Base-by-base conservation (phyloP, 176 grass and related monocot genomes). In the barley (Hordeum vulgare) region DNA sequence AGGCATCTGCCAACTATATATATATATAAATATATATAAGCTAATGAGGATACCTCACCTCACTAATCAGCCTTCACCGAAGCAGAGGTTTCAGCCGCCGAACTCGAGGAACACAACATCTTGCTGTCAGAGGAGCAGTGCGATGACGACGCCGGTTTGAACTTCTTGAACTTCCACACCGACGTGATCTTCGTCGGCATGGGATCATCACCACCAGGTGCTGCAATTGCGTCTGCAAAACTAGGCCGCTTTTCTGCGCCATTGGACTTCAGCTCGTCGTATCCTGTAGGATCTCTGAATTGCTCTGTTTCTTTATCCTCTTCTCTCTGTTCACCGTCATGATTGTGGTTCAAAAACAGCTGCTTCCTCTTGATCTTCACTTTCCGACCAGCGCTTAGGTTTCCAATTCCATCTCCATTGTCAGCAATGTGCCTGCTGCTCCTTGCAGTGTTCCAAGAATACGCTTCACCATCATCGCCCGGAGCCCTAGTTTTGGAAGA, bases 91-190 rank as follows among this genome's bases (percentile, higher is more conserved):
- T 84, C 86, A 61, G 88, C 56, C 40, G 79, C 57, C 1, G 84
- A 89, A 29, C 81, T 44, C 29, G 83, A 69, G 70, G 90, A 79
- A 75, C 90, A 88, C 35, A 97, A 81, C 61, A 90, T 85, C 73
- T 97, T 94, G 31, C 47, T 83, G 76, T 97, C 86, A 3, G 95
- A 94, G 80, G 84, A 94, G 74, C 95, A 89, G 6, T 87, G 88
- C 17, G 92, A 90, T 6, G 47, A 3, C 18, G 18, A 9, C 7
- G 51, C 18, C 11, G 85, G 82, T 79, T 90, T 94, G 11, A 90
- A 85, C 81, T 97, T 97, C 57, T 92, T 97, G 84, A 85, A 90
- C 84, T 92, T 91, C 95, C 92, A 95, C 34, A 92, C 10, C 2
- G 95, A 98, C 76, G 92, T 83, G 57, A 95, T 83, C 66, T 91